phyloP scores from a whole-genome alignment of 2,329 filamentous ascomycete species.

The Dichotomopilus funicola region DNA sequence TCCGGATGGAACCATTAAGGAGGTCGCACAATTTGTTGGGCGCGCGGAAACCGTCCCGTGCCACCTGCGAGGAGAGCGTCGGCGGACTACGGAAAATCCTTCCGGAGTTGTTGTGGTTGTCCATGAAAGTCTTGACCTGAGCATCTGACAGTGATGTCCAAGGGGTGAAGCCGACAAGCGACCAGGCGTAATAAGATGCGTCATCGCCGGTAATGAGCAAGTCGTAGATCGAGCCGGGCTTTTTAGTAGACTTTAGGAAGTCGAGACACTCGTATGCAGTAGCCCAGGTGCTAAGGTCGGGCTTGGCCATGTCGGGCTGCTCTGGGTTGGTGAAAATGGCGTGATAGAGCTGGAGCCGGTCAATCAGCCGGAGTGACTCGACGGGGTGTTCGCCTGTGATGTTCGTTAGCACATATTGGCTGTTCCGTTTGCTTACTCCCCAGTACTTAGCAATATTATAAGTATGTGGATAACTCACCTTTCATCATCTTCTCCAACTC shows the following conservation, averaged over 20 bases:
- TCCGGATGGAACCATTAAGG: constrained; percentile 56
- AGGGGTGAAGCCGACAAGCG: constrained; percentile 66
- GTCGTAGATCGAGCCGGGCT: constrained; percentile 42
- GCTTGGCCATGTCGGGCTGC: constrained; percentile 43
- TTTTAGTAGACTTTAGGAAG: constrained; percentile 39
- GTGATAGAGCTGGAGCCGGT: constrained; percentile 60
- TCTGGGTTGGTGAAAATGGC: constrained; percentile 68
- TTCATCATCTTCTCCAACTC: constrained; percentile 90
- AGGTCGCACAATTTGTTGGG: constrained; percentile 69
- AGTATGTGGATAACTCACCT: constrained; percentile 37
- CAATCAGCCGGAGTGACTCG: constrained; percentile 57
- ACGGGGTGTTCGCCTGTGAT: constrained; percentile 50
- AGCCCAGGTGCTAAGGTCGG: constrained; percentile 55
- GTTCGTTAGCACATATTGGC: neutral
- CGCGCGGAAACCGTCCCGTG: constrained; percentile 70
- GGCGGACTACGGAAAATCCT: constrained; percentile 30
- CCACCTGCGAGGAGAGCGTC: constrained; percentile 57
- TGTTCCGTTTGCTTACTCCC: neutral
- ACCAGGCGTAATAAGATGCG: constrained; percentile 68
- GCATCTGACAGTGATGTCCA: constrained; percentile 52
- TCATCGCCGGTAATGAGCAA: constrained; percentile 56
- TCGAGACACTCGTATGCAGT: constrained; percentile 59
- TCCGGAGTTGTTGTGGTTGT: constrained; percentile 32
- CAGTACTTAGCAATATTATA: neutral
- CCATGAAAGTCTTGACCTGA: constrained; percentile 31